Evolutionary conservation across 169 alveolate genomes (phyloP), one percentile per base, ranked within the genome.

Genomic region (Cystoisospora suis): DNA sequence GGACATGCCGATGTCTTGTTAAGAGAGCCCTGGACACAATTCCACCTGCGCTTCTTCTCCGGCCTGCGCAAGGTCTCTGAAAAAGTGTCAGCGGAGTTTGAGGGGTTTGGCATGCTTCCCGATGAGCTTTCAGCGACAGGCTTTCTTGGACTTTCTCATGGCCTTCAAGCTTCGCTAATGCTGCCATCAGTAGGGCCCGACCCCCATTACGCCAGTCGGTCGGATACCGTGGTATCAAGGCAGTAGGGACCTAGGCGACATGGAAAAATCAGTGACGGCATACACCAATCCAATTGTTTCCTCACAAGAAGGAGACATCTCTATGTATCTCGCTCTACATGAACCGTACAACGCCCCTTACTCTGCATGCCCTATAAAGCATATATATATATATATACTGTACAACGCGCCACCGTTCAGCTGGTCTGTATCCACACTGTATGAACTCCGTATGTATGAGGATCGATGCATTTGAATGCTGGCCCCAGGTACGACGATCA

Each of bases 141-240:
- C 45, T 59, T 38, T 59, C 80, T 40, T 93, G 83, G 53, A 88
- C 88, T 32, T 94, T 38, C 58, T 93, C 81, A 38, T 93, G 88
- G n/a, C 94, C 94, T 65, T 96, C 98, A 45, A 96, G 87, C 91
- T 92, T 92, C 46, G 97, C 95, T 88, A 96, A 44, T 0, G 96
- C 97, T 27, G 96, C 95, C 32, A 96, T 93, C 61, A 96, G 83
- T 87, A 96, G 85, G 65, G 95, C 96, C 17, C 98, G 93, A 0
- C 98, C 98, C 45, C 97, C 98, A 85, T 96, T 96, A 12, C 98
- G 69, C 98, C 98, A 96, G 88, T 96, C 98, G 15, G 94, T 90
- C 20, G 98, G 98, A 72, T 92, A 96, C 17, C 97, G 88, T 9
- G 98, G 97, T 27, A 96, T 91, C 42, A 95, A 87, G n/a, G 96